phyloP scores from a whole-genome alignment of 1,284 basidiomycete species.

The Apiotrichum laibachii region DNA sequence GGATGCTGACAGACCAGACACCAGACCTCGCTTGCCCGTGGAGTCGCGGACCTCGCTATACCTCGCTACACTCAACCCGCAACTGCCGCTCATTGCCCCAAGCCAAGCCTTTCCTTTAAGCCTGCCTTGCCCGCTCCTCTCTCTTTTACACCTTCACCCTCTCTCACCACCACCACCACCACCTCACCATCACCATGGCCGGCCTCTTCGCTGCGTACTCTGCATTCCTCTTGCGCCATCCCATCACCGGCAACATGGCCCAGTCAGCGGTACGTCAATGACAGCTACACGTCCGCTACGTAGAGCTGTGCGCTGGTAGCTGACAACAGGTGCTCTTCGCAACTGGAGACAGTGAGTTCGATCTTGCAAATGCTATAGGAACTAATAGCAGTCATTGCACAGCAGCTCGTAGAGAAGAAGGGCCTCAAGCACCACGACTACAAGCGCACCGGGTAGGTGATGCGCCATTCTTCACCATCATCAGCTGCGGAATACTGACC shows the following conservation, averaged over 20 bases:
- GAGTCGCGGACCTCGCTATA: no score
- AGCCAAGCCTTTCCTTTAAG: no score
- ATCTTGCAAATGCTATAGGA: no score
- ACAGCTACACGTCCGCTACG: no score
- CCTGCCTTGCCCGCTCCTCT: background rate
- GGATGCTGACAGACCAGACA: no score
- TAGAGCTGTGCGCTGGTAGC: background rate
- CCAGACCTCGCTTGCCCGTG: no score
- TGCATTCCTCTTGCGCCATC: slow-evolving; percentile 38
- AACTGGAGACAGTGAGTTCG: slow-evolving; percentile 49
- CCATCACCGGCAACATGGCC: slow-evolving; percentile 45
- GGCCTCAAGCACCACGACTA: slow-evolving; percentile 48
- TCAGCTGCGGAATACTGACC: background rate
- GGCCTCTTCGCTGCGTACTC: slow-evolving; percentile 41
- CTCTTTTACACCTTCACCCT: background rate
- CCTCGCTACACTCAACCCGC: no score
- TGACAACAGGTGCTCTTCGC: slow-evolving; percentile 49
- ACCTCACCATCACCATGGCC: slow-evolving; percentile 34
- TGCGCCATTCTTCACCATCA: background rate
- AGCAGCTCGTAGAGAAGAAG: slow-evolving; percentile 55
- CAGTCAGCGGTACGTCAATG: slow-evolving; percentile 44
- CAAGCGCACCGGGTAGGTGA: slow-evolving; percentile 49
- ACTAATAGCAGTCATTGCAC: slow-evolving; percentile 49
- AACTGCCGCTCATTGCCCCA: no score
- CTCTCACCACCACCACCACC: background rate